Percentiles rank a stretch among this genome's conserved stretches.
These are phyloP conservation scores for Nasturtium officinale DNA, from an alignment of 345 rosid genomes.

Conservation along the genomic window DNA sequence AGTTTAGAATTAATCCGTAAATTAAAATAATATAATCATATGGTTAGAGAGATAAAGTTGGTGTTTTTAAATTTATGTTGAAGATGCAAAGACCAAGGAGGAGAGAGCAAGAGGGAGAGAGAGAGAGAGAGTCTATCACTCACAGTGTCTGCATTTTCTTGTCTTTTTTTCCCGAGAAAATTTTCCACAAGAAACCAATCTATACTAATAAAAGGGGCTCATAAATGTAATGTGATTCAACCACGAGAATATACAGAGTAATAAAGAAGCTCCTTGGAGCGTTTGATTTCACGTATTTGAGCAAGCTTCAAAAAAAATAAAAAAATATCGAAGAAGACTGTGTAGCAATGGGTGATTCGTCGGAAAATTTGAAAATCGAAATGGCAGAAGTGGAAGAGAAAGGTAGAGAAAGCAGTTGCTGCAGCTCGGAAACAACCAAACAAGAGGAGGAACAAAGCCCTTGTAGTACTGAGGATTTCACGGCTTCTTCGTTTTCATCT, in stretches of 20 bases:
- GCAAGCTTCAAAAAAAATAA: constrained; percentile 54
- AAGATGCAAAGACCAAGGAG: constrained; percentile 35
- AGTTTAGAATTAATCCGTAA: constrained; percentile 23
- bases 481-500: constrained; percentile 55
- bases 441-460: constrained; percentile 60
- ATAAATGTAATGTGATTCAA: constrained; percentile 38
- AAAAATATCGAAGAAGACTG: constrained; percentile 46
- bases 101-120: constrained; percentile 10
- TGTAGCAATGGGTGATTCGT: constrained; percentile 37
- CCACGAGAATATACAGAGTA: constrained; percentile 22
- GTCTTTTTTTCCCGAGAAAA: constrained; percentile 28
- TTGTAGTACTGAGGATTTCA: constrained; percentile 64
- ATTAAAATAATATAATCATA: constrained; percentile 40
- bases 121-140: constrained; percentile 5
- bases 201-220: not conserved
- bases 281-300: constrained; percentile 47
- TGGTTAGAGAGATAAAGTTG: constrained; percentile 24
- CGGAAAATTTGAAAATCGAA: constrained; percentile 48
- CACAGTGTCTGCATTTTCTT: constrained; percentile 35
- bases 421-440: constrained; percentile 67
- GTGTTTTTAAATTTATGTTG: constrained; percentile 40
- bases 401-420: constrained; percentile 64
- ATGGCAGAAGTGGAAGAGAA: constrained; percentile 50
- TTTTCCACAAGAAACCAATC: not conserved
- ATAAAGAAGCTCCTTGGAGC: constrained; percentile 31